Conservation (phyloP, 345 rosid species). For the Pistacia atlantica region DNA sequence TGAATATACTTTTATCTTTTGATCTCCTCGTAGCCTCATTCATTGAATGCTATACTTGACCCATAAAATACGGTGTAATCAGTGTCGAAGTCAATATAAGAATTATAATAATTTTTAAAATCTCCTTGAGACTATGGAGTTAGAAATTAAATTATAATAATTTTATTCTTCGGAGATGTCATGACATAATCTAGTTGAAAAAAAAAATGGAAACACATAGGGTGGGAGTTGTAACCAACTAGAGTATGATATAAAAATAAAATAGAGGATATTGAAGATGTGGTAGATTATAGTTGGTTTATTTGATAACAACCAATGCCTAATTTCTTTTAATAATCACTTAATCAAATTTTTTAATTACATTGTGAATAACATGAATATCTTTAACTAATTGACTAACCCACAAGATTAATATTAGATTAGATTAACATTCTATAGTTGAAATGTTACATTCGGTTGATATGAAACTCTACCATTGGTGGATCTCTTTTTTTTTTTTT, state of each 20-base stretch:
- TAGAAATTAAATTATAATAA: neutral
- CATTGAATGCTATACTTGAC: no score
- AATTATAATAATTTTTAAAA: neutral
- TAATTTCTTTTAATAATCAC: conserved; percentile 7
- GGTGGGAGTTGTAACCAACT: conserved; percentile 45
- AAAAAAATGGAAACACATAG: neutral
- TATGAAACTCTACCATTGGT: neutral
- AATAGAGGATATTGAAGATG: conserved; percentile 5
- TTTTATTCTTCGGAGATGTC: conserved; percentile 20
- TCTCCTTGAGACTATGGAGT: neutral
- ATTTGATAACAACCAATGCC: conserved; percentile 28
- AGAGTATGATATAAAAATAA: neutral
- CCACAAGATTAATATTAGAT: neutral
- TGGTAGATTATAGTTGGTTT: conserved; percentile 42
- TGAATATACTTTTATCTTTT: no score
- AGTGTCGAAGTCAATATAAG: no score
- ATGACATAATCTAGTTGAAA: conserved; percentile 3
- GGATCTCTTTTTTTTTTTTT: neutral
- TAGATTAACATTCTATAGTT: neutral
- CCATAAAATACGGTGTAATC: no score
- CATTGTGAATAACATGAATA: conserved; percentile 21
- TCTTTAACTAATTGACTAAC: neutral
- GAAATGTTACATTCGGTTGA: neutral
- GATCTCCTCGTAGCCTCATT: no score
- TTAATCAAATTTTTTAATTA: neutral